Base-by-base conservation (phyloP, 495 filamentous ascomycete species). In the Pseudomonodictys pantanalensis region DNA sequence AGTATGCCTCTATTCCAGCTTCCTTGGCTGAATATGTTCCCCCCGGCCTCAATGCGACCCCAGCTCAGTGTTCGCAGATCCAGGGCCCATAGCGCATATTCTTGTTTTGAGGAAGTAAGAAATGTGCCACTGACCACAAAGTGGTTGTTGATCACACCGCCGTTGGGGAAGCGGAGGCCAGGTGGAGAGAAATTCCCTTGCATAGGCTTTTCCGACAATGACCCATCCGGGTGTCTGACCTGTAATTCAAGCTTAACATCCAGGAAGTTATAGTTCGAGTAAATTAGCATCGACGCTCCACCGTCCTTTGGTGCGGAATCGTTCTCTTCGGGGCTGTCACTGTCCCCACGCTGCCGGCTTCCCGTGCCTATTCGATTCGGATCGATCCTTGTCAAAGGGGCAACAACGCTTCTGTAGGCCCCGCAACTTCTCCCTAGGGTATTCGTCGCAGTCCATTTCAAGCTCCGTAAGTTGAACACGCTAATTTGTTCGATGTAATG, bases 401-500 rank as follows among this genome's bases (percentile, higher is more conserved):
- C 87, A 35, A 96, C 92, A 10, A 97, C 92, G 67, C 91, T 96
- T 47, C 95, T 84, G 69, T 98, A 98, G 2, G 95, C 95, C 53
- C 93, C 93, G 69, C 93, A 98, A 66, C 87, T 92, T 71, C 90
- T 86, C 26, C 89, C 92, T 12, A 98, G 76, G 3, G 85, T 76
- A 51, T 86, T 86, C 7, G 91, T 96, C 23, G 87, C 88, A 2
- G 90, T 91, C 93, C 93, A 98, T 73, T 93, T 95, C 55, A 97
- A 72, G 68, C 90, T 96, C n/a, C 93, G 83, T 26, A 98, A 79
- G 63, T 98, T 98, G 77, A 97, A 98, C 5, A 97, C 91, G 68
- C 91, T 96, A 66, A 97, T 91, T 73, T 97, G 90, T 70, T 97
- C 92, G 59, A 98, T 97, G 65, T 98, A 98, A 68, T 96, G 90